Conservation (phyloP, 148 eudicot genomes). For the Silene latifolia region DNA sequence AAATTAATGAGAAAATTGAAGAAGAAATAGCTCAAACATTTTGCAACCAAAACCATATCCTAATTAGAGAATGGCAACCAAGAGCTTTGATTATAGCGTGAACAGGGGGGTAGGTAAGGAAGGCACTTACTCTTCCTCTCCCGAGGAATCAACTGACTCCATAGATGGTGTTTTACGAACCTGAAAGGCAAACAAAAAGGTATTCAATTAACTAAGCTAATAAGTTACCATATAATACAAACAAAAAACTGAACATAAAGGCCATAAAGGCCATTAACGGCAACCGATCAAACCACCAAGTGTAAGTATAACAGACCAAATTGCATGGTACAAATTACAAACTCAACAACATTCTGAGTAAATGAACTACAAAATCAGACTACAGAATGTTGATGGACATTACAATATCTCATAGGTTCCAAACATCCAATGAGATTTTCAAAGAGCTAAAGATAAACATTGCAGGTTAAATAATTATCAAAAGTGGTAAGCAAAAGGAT, state of each 20-base stretch:
- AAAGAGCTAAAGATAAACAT: not conserved
- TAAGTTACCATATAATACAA: not conserved
- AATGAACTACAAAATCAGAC: no score
- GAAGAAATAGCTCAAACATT: constrained; percentile 1
- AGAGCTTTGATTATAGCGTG: not conserved
- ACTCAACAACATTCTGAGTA: no score
- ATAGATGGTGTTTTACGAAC: constrained; percentile 69
- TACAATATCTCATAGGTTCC: not conserved
- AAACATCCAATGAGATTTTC: not conserved
- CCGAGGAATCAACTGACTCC: constrained; percentile 95
- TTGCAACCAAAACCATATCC: not conserved
- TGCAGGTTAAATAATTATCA: no score
- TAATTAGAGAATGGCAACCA: not conserved
- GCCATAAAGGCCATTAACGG: not conserved
- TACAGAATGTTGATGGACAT: not conserved
- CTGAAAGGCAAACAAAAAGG: constrained; percentile 37
- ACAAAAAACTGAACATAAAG: not conserved
- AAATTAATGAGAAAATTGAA: not conserved
- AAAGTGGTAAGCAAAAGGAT: no score
- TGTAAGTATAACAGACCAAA: not conserved
- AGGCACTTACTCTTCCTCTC: constrained; percentile 97
- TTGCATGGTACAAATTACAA: no score
- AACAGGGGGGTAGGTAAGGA: not conserved
- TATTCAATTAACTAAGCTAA: not conserved
- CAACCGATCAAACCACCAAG: not conserved